Percentiles rank a stretch among this genome's conserved stretches.
Conservation (phyloP, 495 filamentous ascomycete species). For the Penicillium crystallinum region DNA sequence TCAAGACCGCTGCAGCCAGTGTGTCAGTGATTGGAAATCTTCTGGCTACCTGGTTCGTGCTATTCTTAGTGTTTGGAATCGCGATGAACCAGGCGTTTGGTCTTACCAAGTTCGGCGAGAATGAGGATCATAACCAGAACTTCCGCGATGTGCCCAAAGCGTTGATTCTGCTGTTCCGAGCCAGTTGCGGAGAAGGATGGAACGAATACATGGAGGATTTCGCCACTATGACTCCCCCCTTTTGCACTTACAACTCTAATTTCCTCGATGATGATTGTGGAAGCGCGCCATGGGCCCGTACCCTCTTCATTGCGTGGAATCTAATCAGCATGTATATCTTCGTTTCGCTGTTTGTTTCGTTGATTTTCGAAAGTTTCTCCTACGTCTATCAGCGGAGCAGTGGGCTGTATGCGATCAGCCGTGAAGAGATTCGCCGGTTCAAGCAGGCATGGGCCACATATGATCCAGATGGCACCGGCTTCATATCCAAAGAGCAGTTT, state of each 20-base stretch:
- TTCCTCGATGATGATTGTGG: slow-evolving; percentile 93
- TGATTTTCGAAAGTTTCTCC: slow-evolving; percentile 99
- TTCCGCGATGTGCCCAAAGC: slow-evolving; percentile 91
- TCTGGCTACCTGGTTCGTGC: slow-evolving; percentile 91
- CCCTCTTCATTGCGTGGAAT: slow-evolving; percentile 94
- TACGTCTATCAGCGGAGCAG: slow-evolving; percentile 98
- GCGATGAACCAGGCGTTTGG: slow-evolving; percentile 96
- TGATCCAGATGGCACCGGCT: slow-evolving; percentile 86
- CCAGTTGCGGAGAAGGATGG: slow-evolving; percentile 92
- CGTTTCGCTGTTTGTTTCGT: slow-evolving; percentile 93
- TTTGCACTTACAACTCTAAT: slow-evolving; percentile 60
- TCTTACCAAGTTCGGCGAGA: slow-evolving; percentile 75
- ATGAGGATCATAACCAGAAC: slow-evolving; percentile 79
- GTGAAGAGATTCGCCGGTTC: slow-evolving; percentile 91
- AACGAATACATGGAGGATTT: slow-evolving; percentile 96
- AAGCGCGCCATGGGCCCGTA: slow-evolving; percentile 77
- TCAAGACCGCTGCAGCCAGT: slow-evolving; percentile 98
- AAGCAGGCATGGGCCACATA: slow-evolving; percentile 98
- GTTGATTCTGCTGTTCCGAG: slow-evolving; percentile 87
- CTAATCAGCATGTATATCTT: slow-evolving; percentile 99
- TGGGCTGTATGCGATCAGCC: slow-evolving; percentile 66
- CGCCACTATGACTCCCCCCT: slow-evolving; percentile 67
- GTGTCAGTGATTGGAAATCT: slow-evolving; percentile 86
- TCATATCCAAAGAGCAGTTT: slow-evolving; percentile 86
- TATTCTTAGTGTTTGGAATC: slow-evolving; percentile 95